Base-by-base conservation (phyloP, 495 filamentous ascomycete genomes). In the Neurospora hispaniola region DNA sequence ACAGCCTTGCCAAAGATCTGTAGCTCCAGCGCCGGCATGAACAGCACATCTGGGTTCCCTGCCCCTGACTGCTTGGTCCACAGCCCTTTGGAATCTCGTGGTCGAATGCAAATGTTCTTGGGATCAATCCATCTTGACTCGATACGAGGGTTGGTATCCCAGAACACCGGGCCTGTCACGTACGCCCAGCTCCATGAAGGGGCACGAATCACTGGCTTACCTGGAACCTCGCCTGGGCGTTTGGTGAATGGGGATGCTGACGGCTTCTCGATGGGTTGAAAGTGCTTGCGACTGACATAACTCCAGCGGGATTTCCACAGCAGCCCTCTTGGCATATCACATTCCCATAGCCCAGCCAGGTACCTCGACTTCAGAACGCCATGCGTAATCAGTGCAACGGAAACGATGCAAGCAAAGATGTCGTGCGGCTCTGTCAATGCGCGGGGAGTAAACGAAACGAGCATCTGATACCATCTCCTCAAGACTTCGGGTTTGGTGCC, bases 121-220 rank as follows among this genome's bases (percentile, higher is more conserved):
- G 31, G 4, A 10, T 38, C 18, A 1, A 41, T 39, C 42, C 43
- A 38, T 8, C 9, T 38, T 0, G 27, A 14, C 59, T 68, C 62
- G 1, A 44, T 42, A 3, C 62, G 39, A 2, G 59, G 39, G 20
- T 66, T 35, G 14, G 54, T 66, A 38, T 66, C 71, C 71, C 71
- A 20, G 18, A 27, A 72, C 3, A 23, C 35, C 16, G 11, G 54
- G 0, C 54, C 54, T 0, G 54, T 38, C 2, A 66, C 54, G 2
- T 35, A 0, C 0, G 54, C 71, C 71, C 71, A 72, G 14, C 54
- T 69, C 71, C 71, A 72, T n/a, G 71, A 72, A 20, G 71, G 71
- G 0, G 71, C 71, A 4, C 71, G 31, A 5, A 39, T 9, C 5
- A 72, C 71, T 5, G n/a, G 20, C 14, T 38, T 42, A 10, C 71